Evolutionary conservation across 345 rosid genomes (phyloP), one percentile per base, ranked within the genome.

Genomic region (Gossypium stocksii): DNA sequence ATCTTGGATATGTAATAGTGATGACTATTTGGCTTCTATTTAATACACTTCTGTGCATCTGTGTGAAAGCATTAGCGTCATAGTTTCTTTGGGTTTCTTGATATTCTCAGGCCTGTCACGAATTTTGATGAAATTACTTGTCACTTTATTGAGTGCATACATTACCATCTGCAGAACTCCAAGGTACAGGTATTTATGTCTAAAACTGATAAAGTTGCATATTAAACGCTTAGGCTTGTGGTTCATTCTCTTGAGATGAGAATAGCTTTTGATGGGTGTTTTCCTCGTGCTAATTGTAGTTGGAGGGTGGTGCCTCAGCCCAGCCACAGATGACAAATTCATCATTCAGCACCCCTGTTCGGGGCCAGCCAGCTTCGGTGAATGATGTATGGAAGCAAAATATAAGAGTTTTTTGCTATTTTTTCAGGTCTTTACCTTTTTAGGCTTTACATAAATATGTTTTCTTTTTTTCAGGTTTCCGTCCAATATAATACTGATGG

Each of bases 91-190:
- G 19, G 16, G 22, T 74, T 38, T 63, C 11, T 49, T 64, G 49
- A 76, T 61, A 52, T 74, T 56, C 83, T 67, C 89, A 94, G 98
- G 85, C 97, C 94, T 0, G 84, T 94, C 48, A 73, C 70, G 54
- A 89, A 89, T 80, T 92, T 85, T 41, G 92, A 94, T 74, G 98
- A 94, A 86, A 83, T 94, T 59, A 87, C 97, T 34, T 92, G 85
- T 81, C 98, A 94, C 86, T 91, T 85, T 56, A 83, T 94, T 52
- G 97, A 94, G 75, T 92, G 97, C 86, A 87, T 94, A 64, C 85
- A 92, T 70, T 86, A 85, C 61, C 83, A 85, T 72, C 66, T 89
- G 51, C 88, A 78, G 81, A 88, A 83, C 79, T 84, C 91, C 72
- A 91, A 83, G 60, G 66, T 82, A 29, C 89, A 86, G 96, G 96